Evolutionary conservation across 108 stramenopile genomes (phyloP), one percentile per base, ranked within the genome.

Genomic region (Cyclotella sp.): DNA sequence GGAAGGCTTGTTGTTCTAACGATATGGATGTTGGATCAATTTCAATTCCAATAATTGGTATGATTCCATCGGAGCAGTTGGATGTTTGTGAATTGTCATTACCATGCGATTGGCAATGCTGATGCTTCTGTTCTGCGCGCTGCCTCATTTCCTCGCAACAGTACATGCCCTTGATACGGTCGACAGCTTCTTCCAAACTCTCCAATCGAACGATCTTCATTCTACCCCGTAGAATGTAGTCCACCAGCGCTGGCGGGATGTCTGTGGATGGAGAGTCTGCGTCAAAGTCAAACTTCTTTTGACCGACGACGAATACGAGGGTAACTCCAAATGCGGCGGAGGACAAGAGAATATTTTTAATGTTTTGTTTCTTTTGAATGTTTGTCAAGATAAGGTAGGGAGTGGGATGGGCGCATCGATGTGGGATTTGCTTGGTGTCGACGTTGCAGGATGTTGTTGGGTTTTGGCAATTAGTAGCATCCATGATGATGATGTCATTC

Each of bases 381-480:
- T 94, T 94, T 60, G 82, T 86, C 42, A 96, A 82, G 15, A 96
- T 89, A 30, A 95, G 63, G 57, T 91, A 88, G 26, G 90, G 82
- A 5, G 34, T 43, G 39, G 79, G 60, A 34, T 69, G 39, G 53
- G 26, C 44, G 63, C 70, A 78, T 26, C 39, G 70, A 40, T 70
- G 62, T 10, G 49, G 34, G 2, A 34, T 34, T 34, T 34, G 34
- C 34, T 34, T 6, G 34, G 34, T 34, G 34, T 34, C 34, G 34
- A 6, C 4, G 34, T 34, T 34, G 34, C 34, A 2, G 34, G 34
- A 5, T 34, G 34, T 34, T 34, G 2, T 34, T 34, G 34, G 6
- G 6, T 34, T 2, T 34, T 34, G 34, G 6, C 34, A 34, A 34
- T 34, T 2, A 34, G 2, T 2, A 34, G 34, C 34, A 2, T 34